Conservation (phyloP, 148 eudicot species). For the Rhododendron mucronatum region DNA sequence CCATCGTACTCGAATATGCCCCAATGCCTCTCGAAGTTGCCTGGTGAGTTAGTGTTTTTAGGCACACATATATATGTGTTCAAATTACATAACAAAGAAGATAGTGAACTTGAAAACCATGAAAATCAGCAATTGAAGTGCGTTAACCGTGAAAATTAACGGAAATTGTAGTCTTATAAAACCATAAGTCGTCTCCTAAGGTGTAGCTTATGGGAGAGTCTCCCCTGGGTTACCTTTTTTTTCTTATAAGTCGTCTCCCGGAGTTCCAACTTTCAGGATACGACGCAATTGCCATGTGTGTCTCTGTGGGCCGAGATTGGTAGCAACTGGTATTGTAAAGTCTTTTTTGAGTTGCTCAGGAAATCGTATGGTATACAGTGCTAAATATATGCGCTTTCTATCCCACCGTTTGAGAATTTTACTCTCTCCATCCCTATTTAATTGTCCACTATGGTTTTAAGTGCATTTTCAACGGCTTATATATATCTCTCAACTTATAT, state of each 20-base stretch:
- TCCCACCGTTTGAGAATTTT: too few species aligned
- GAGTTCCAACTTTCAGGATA: not conserved
- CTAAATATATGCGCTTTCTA: not conserved
- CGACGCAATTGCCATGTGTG: not conserved
- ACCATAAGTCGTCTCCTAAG: not conserved
- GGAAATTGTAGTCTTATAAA: not conserved
- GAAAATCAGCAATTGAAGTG: not conserved
- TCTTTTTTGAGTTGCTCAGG: not conserved
- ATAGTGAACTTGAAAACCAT: not conserved
- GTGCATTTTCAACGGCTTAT: too few species aligned
- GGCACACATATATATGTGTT: not conserved
- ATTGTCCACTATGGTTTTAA: too few species aligned
- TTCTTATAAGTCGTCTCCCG: too few species aligned
- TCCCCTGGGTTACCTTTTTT: too few species aligned
- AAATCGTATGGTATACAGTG: not conserved
- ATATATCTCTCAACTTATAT: too few species aligned
- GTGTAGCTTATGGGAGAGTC: too few species aligned
- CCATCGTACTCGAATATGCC: constrained; percentile 94
- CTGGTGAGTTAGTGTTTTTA: constrained; percentile 23
- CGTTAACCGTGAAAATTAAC: not conserved
- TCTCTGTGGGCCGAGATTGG: not conserved
- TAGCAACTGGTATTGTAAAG: not conserved
- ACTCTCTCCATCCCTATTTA: too few species aligned
- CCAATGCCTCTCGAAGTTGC: constrained; percentile 95
- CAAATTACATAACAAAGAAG: not conserved